Conservation (phyloP, 441 rosid genomes). For the Arabidopsis hybrid region DNA sequence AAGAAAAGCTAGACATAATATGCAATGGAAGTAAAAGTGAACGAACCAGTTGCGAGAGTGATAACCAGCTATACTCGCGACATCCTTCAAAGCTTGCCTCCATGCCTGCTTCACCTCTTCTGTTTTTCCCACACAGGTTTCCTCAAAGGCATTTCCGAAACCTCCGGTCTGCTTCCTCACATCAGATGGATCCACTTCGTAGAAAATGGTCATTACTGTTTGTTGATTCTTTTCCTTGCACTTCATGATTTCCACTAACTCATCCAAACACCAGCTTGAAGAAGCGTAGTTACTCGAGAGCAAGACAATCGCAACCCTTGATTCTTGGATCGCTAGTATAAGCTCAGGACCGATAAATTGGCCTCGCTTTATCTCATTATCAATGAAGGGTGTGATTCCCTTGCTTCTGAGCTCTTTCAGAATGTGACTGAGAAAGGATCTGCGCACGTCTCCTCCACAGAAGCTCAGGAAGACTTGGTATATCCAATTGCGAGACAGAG, state of each 20-base stretch:
- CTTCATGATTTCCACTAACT: conserved; percentile 18
- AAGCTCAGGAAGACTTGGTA: conserved; percentile 14
- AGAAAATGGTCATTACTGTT: conserved; percentile 33
- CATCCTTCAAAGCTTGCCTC: conserved; percentile 24
- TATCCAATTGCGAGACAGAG: background rate
- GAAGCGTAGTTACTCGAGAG: conserved; percentile 37
- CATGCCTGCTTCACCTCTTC: conserved; percentile 19
- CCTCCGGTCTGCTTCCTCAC: conserved; percentile 27
- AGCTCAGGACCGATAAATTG: conserved; percentile 12
- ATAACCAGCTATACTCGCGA: background rate
- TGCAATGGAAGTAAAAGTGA: background rate
- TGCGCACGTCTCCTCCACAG: conserved; percentile 23
- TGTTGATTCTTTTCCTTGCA: conserved; percentile 1
- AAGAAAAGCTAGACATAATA: background rate
- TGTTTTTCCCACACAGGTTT: background rate
- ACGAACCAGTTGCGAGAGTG: conserved; percentile 1
- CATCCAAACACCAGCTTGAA: conserved; percentile 37
- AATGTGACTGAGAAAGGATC: conserved; percentile 15
- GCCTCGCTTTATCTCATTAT: conserved; percentile 10
- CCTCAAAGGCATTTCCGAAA: background rate
- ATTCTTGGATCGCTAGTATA: conserved; percentile 26
- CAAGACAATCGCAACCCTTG: conserved; percentile 21
- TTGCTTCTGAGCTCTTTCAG: background rate
- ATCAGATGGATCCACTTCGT: conserved; percentile 17
- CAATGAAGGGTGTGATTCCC: conserved; percentile 22